Evolutionary conservation across 306 rosid species (phyloP).

Genomic region (Carpinus fangiana): DNA sequence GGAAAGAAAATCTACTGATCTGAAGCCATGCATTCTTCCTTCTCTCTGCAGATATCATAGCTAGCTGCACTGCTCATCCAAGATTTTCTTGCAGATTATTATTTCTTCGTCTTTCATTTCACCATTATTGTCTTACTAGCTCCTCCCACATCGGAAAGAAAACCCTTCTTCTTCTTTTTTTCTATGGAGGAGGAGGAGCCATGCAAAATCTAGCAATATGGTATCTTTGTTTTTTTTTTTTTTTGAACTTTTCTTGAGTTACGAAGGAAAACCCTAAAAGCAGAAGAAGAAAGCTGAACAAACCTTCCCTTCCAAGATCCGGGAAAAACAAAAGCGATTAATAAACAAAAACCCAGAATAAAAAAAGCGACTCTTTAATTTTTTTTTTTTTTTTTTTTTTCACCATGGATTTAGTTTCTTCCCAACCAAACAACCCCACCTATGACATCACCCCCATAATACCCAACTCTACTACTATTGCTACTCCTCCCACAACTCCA

Average conservation of each 20-base stretch:
- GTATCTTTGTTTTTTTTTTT: background rate
- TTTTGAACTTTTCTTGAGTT: background rate
- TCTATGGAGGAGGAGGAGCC: conserved; percentile 12
- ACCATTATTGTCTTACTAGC: background rate
- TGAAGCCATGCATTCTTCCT: conserved; percentile 7
- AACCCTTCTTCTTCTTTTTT: background rate
- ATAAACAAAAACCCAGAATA: background rate
- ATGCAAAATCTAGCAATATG: conserved; percentile 34
- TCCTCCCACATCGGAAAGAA: background rate
- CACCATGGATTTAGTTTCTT: conserved; percentile 62
- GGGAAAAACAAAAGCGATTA: background rate
- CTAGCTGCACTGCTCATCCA: background rate
- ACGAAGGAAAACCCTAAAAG: conserved; percentile 35
- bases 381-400: background rate
- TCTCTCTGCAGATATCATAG: conserved; percentile 24
- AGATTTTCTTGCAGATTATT: background rate
- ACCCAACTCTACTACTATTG: too few species aligned
- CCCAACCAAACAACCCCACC: conserved; percentile 39
- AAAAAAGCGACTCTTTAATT: too few species aligned
- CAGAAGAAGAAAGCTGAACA: background rate
- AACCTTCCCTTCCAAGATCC: background rate
- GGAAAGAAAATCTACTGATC: conserved; percentile 18
- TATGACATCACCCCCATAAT: conserved; percentile 7
- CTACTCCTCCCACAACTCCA: background rate
- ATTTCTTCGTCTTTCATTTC: conserved; percentile 2